A percentile compares a stretch with the other conserved stretches of the same genome.
These are phyloP conservation scores for Edaphochlamys debaryana DNA, from an alignment of 139 green algal species.

Conservation along the genomic window DNA sequence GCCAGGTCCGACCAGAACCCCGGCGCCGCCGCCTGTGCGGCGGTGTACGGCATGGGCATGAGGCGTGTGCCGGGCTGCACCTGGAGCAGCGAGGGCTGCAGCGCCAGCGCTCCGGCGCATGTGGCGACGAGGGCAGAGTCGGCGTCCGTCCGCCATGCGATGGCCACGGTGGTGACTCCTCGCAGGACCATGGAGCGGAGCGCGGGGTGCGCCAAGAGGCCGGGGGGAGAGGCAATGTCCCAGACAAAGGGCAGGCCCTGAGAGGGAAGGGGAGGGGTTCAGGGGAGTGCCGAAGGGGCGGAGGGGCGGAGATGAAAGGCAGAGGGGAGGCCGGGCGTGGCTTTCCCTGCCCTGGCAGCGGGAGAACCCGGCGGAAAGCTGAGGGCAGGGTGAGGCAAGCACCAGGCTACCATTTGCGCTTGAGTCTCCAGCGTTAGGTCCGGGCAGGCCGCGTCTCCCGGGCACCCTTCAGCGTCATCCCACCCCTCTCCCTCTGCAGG, in stretches of 20 bases:
- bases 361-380: too few species aligned
- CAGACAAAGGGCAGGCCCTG: slow-evolving; percentile 26
- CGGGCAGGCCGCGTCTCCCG: too few species aligned
- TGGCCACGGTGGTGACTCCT: not conserved
- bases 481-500: too few species aligned
- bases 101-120: not conserved
- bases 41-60: not conserved
- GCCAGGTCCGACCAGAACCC: not conserved
- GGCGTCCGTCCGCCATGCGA: slow-evolving; percentile 4
- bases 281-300: too few species aligned
- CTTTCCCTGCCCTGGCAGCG: too few species aligned
- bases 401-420: too few species aligned
- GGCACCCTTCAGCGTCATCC: too few species aligned
- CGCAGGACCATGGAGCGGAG: slow-evolving; percentile 26
- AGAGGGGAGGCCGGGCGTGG: too few species aligned
- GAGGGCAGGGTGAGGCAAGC: too few species aligned
- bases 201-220: not conserved
- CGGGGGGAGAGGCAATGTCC: not conserved
- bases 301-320: too few species aligned
- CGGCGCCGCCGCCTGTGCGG: not conserved
- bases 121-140: not conserved
- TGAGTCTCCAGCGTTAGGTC: too few species aligned
- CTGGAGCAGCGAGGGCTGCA: slow-evolving; percentile 7
- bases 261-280: too few species aligned
- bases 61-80: not conserved